These are phyloP conservation scores for Orbilia blumenaviensis DNA, from an alignment of 2,329 filamentous ascomycete genomes.

Conservation along the genomic window DNA sequence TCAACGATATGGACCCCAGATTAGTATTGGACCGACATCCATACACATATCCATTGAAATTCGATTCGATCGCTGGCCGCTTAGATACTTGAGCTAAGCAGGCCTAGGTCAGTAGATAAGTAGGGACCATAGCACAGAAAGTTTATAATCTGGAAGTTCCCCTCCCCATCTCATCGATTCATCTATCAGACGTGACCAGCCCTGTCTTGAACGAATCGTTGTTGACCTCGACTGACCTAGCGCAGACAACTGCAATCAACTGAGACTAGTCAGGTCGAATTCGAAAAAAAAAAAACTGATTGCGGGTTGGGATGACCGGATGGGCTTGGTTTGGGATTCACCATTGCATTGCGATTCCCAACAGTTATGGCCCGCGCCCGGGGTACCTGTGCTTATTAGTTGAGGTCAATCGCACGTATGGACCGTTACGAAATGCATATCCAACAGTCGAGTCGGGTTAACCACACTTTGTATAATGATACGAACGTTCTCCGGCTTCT, in stretches of 20 bases:
- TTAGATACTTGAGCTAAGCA: background rate
- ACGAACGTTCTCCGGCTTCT: constrained; percentile 7
- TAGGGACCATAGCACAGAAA: too few relatives aligned
- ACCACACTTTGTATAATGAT: constrained; percentile 11
- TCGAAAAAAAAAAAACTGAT: too few relatives aligned
- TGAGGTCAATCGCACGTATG: background rate
- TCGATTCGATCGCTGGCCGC: too few relatives aligned
- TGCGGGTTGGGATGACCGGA: constrained; percentile 33
- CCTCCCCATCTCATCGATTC: too few relatives aligned
- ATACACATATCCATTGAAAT: background rate
- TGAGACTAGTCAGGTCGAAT: background rate
- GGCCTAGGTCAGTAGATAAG: too few relatives aligned
- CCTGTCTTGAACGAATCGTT: background rate
- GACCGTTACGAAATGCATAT: constrained; percentile 21
- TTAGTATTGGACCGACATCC: background rate
- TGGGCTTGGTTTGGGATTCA: constrained; percentile 8
- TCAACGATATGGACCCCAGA: background rate
- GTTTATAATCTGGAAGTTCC: too few relatives aligned
- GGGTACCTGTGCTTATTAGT: background rate
- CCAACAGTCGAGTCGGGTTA: constrained; percentile 6
- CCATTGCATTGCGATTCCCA: constrained; percentile 32
- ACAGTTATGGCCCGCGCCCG: constrained; percentile 29
- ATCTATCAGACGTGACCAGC: too few relatives aligned
- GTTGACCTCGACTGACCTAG: constrained; percentile 20
- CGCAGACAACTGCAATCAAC: background rate